Conservation (phyloP, 2,329 filamentous ascomycete genomes). For the Bipolaris gigantea region DNA sequence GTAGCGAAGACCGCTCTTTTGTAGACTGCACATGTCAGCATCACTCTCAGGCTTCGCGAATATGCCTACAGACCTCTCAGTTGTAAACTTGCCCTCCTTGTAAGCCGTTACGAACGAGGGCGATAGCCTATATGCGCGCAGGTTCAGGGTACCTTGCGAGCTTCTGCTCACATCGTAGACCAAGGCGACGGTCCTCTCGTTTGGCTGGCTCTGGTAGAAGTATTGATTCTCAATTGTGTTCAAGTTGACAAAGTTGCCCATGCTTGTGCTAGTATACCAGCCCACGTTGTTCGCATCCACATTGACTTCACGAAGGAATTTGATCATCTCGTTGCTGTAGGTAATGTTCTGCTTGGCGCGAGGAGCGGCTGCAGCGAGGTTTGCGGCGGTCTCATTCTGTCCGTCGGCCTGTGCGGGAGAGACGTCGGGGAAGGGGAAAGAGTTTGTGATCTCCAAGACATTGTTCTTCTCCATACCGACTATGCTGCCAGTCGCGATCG, state of each 20-base stretch:
- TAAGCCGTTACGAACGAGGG: constrained; percentile 83
- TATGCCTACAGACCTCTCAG: constrained; percentile 75
- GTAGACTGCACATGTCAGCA: constrained; percentile 63
- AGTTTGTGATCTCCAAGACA: constrained; percentile 87
- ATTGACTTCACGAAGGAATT: constrained; percentile 94
- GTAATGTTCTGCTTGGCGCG: constrained; percentile 84
- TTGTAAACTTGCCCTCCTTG: constrained; percentile 97
- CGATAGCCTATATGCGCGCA: constrained; percentile 91
- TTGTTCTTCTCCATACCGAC: constrained; percentile 89
- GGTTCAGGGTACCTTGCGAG: constrained; percentile 84
- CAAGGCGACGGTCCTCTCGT: constrained; percentile 82
- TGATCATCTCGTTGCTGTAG: constrained; percentile 97
- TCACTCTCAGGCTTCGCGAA: background rate
- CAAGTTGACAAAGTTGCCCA: constrained; percentile 96
- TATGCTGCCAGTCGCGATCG: constrained; percentile 83
- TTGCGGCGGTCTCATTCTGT: constrained; percentile 44
- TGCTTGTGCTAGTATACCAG: constrained; percentile 98
- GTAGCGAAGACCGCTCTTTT: constrained; percentile 92
- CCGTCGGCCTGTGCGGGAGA: constrained; percentile 64
- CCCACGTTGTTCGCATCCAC: constrained; percentile 97
- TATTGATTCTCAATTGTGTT: constrained; percentile 98
- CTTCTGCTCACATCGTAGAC: constrained; percentile 96
- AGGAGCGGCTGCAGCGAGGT: constrained; percentile 82
- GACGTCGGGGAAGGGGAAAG: constrained; percentile 87
- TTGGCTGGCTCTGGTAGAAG: constrained; percentile 91